Base-by-base conservation (phyloP, 108 stramenopile genomes). In the Nitzschia putrida region DNA sequence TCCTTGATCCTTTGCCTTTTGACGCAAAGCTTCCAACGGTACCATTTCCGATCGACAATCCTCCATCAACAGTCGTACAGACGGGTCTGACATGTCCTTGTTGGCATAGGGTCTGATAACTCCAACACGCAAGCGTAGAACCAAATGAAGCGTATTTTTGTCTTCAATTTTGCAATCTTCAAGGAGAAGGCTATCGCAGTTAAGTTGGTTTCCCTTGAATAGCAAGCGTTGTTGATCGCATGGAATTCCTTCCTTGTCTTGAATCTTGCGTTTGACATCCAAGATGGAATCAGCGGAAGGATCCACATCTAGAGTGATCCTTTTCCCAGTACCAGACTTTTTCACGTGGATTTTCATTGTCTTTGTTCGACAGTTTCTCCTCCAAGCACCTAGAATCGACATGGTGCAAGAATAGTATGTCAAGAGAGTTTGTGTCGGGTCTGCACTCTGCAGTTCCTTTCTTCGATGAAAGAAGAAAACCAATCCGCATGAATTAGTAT, bases 121-220 rank as follows among this genome's bases (percentile, higher is more conserved):
- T 3, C 29, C 29, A 72, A 68, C 77, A 5, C 66, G 43, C 8
- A 76, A 64, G 7, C 70, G 59, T 34, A 34, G 29, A 13, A 81
- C 71, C 64, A 86, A 55, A 40, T 83, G 85, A 57, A 80, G 57
- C 10, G 76, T 79, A 49, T 64, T 68, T 44, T 75, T 80, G 54
- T 83, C 66, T 65, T 79, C 61, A 65, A 90, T 83, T 64, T 88
- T 83, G 79, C 85, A 90, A 68, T 84, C 79, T 0, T 51, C 56
- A n/a, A 90, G 59, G 12, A 85, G 83, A 20, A 64, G 54, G n/a
- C 82, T 79, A 47, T 90, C 87, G 4, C 4, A 4, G 61, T 88
- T 85, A 8, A 90, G 75, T 61, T 85, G 81, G 71, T 77, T 80
- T 57, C 86, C 86, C 21, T 80, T 84, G 57, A 91, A 84, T 45